Percentiles rank a stretch among this genome's conserved stretches.
Conservation (phyloP, 306 rosid genomes). For the Gillenia trifoliata region DNA sequence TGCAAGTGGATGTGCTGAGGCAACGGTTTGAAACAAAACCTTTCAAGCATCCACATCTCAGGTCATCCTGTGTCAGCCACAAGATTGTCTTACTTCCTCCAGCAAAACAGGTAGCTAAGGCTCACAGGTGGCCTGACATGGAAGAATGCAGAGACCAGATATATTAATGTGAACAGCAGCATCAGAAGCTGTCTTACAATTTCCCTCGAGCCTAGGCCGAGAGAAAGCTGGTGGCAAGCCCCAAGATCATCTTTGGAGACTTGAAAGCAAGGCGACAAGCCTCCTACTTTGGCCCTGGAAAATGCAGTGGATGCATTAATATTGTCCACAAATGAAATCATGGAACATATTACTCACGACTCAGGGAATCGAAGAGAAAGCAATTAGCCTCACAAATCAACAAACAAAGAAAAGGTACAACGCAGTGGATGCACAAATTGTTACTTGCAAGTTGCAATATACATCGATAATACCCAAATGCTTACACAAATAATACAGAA, state of each 20-base stretch:
- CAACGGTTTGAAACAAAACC: conserved; percentile 30
- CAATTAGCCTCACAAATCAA: conserved; percentile 1
- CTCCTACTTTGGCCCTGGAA: conserved; percentile 68
- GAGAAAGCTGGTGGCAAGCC: conserved; percentile 41
- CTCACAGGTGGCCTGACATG: conserved; percentile 49
- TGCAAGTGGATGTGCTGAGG: conserved; percentile 19
- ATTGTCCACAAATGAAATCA: conserved; percentile 32
- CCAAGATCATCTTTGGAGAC: conserved; percentile 43
- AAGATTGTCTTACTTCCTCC: conserved; percentile 42
- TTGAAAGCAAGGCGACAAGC: conserved; percentile 56
- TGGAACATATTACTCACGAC: conserved; percentile 26
- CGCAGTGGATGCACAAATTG: neutral
- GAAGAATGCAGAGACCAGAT: conserved; percentile 40
- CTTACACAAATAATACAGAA: neutral
- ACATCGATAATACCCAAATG: conserved; percentile 13
- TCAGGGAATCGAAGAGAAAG: conserved; percentile 10
- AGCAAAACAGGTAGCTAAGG: conserved; percentile 42
- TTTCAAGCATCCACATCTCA: conserved; percentile 30
- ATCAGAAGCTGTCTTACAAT: conserved; percentile 33
- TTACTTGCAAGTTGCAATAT: conserved; percentile 4
- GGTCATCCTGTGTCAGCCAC: conserved; percentile 42
- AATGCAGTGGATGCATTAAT: conserved; percentile 64
- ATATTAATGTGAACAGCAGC: conserved; percentile 29
- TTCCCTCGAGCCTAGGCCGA: conserved; percentile 32
- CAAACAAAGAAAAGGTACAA: neutral